These are phyloP conservation scores for Drosera spatulata DNA, from an alignment of 179 eudicot genomes.

Conservation along the genomic window DNA sequence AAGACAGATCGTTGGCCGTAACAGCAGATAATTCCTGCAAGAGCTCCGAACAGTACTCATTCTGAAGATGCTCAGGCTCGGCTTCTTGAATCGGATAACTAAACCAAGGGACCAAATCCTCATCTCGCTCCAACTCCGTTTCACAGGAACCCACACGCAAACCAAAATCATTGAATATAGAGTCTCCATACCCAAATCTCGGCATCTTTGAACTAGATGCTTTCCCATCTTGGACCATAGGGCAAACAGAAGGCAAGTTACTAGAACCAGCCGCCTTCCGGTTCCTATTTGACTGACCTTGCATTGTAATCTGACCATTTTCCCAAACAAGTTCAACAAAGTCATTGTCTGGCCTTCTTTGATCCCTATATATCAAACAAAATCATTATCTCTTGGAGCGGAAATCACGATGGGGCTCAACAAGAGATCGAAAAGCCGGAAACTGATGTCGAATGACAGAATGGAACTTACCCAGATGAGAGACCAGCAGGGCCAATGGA, in stretches of 20 bases:
- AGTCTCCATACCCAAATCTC: constrained; percentile 35
- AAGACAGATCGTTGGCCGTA: constrained; percentile 31
- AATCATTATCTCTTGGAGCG: background rate
- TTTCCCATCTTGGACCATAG: constrained; percentile 12
- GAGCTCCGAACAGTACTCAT: constrained; percentile 50
- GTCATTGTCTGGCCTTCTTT: constrained; percentile 19
- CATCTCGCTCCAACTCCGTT: constrained; percentile 45
- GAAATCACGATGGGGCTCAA: background rate
- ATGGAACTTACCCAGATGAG: constrained; percentile 33
- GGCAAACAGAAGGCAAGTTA: no score
- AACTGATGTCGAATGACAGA: background rate
- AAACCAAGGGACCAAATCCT: constrained; percentile 76
- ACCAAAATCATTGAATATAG: constrained; percentile 27
- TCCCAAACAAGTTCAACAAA: constrained; percentile 45
- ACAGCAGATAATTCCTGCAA: constrained; percentile 65
- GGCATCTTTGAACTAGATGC: constrained; percentile 20
- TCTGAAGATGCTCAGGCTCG: constrained; percentile 11
- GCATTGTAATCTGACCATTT: constrained; percentile 38
- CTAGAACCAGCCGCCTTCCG: constrained; percentile 10
- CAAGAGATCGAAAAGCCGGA: background rate
- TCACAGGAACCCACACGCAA: constrained; percentile 43
- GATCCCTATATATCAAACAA: background rate
- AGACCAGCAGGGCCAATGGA: constrained; percentile 17
- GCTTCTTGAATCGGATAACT: constrained; percentile 43
- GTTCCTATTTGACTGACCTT: constrained; percentile 36